Evolutionary conservation across 1,284 basidiomycete species (phyloP).

Genomic region (Moniliella sp.): DNA sequence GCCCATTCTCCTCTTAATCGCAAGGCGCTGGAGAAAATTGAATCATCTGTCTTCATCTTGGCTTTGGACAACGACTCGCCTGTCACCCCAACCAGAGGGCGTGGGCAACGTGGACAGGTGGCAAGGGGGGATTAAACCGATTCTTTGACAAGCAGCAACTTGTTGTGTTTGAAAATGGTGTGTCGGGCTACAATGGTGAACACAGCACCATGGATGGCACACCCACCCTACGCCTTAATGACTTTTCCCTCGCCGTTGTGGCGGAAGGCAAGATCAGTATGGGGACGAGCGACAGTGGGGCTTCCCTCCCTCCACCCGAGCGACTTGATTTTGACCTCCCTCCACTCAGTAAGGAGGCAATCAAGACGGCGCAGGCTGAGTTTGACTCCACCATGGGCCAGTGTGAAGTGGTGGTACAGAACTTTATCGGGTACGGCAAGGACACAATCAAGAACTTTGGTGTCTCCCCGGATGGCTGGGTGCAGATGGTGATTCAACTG

Average conservation of each 20-base stretch:
- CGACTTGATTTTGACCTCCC: slow-evolving; percentile 57
- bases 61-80: slow-evolving; percentile 77
- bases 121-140: slow-evolving; percentile 70
- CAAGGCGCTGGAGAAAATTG: slow-evolving; percentile 54
- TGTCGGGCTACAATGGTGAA: slow-evolving; percentile 82
- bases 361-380: slow-evolving; percentile 43
- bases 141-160: slow-evolving; percentile 95
- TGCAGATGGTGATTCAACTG: slow-evolving; percentile 80
- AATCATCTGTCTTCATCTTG: slow-evolving; percentile 69
- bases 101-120: slow-evolving; percentile 67
- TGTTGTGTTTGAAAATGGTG: slow-evolving; percentile 50
- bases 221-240: slow-evolving; percentile 78
- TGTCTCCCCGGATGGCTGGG: slow-evolving; percentile 77
- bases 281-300: slow-evolving; percentile 35
- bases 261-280: slow-evolving; percentile 55
- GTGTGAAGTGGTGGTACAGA: slow-evolving; percentile 61
- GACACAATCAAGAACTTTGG: slow-evolving; percentile 67
- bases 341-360: slow-evolving; percentile 38
- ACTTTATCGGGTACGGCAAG: slow-evolving; percentile 83
- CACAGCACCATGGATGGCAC: slow-evolving; percentile 92
- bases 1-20: slow-evolving; percentile 50
- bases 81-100: slow-evolving; percentile 4
- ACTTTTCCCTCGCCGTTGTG: slow-evolving; percentile 65
- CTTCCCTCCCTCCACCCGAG: slow-evolving; percentile 41
- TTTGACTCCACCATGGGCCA: slow-evolving; percentile 56